Evolutionary conservation across 257 asterid genomes (phyloP).

Genomic region (Solanum pennellii): DNA sequence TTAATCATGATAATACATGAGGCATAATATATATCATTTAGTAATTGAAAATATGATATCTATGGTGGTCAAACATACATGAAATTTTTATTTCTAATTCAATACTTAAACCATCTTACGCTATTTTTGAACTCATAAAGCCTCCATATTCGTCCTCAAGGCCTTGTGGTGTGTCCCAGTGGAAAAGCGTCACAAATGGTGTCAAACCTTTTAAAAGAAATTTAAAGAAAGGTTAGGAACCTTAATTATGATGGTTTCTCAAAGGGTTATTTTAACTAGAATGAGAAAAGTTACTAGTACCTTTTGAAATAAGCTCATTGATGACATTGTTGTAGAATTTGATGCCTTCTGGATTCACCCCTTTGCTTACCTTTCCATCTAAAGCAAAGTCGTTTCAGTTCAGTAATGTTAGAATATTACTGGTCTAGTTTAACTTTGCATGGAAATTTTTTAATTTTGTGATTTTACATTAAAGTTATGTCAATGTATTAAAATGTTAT

Average conservation of each 20-base stretch:
- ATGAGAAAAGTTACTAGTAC: not conserved
- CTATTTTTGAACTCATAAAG: constrained; percentile 6
- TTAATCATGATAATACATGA: not conserved
- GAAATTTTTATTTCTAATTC: not conserved
- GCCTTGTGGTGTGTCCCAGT: constrained; percentile 14
- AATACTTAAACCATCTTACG: not conserved
- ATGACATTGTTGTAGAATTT: constrained; percentile 20
- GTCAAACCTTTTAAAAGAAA: not conserved
- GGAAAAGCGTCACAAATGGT: constrained; percentile 13
- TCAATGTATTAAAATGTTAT: too few relatives aligned
- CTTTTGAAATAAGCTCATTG: constrained; percentile 13
- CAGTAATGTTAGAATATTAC: not conserved
- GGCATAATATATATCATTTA: not conserved
- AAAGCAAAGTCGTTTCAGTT: not conserved
- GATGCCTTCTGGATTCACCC: constrained; percentile 21
- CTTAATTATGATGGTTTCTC: not conserved
- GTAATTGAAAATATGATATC: not conserved
- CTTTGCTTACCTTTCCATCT: constrained; percentile 24
- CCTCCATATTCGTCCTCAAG: constrained; percentile 18
- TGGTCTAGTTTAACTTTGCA: too few relatives aligned
- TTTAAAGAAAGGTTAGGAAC: not conserved
- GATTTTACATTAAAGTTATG: too few relatives aligned
- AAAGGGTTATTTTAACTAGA: not conserved
- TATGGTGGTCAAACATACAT: not conserved
- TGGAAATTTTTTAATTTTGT: too few relatives aligned